Conservation (phyloP, 176 grass and related monocot genomes). For the Raddia guianensis region DNA sequence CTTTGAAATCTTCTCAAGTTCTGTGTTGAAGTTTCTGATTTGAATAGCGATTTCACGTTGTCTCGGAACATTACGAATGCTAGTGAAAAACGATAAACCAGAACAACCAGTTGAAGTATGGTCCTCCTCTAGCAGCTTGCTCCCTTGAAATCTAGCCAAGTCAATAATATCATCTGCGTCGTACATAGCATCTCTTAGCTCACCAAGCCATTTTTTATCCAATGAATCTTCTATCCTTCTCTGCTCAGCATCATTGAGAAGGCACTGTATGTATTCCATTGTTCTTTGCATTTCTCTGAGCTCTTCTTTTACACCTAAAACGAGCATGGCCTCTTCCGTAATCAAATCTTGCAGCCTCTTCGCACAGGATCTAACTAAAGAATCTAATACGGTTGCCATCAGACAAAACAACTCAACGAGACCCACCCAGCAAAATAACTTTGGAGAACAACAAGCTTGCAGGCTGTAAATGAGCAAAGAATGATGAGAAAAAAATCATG, state of each 20-base stretch:
- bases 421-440: too few relatives aligned
- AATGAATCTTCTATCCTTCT: constrained; percentile 21
- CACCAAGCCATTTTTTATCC: constrained; percentile 39
- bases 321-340: constrained; percentile 4
- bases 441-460: too few relatives aligned
- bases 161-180: constrained; percentile 55
- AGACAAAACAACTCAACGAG: neutral
- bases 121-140: neutral
- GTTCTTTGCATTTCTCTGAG: neutral
- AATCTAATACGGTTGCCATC: constrained; percentile 41
- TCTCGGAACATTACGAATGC: neutral
- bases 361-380: constrained; percentile 11
- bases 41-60: neutral
- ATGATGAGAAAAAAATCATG: too few relatives aligned
- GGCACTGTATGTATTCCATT: constrained; percentile 17
- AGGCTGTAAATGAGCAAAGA: too few relatives aligned
- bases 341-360: constrained; percentile 6
- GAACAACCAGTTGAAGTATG: neutral
- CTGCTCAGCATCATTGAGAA: constrained; percentile 30
- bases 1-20: neutral
- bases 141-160: constrained; percentile 29
- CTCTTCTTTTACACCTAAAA: constrained; percentile 38
- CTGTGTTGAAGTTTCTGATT: neutral
- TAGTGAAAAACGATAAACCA: neutral
- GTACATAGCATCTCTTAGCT: constrained; percentile 49